Evolutionary conservation across 257 asterid species (phyloP), one percentile per base, ranked within the genome.

Genomic region (Apocynum venetum): DNA sequence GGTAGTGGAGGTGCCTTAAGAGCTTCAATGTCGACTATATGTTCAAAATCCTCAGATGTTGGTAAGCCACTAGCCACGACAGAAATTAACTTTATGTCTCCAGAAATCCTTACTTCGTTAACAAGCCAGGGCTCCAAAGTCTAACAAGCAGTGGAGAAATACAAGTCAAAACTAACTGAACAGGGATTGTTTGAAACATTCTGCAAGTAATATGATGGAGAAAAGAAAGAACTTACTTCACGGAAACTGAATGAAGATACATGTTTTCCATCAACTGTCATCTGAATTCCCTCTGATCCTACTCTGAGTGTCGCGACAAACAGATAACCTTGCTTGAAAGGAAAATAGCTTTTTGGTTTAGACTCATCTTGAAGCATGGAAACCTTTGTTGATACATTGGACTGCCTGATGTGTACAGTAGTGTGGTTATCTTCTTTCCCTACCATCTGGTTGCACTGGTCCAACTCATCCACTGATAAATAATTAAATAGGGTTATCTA

Each of bases 211-310:
- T 36, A 52, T 1, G 57, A 40, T 79, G 73, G 79, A 59, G 68
- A 19, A 36, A 80, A 75, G 80, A 82, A 67, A 61, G 66, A 80
- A 70, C 80, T 89, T 88, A 93, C 99, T 85, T 93, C 97, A 70
- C 97, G 98, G 69, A 90, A 93, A 77, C 96, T 89, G 80, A 96
- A 96, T 55, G 97, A 96, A 25, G 97, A 90, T 81, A 92, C 78
- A 89, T 96, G 97, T 82, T 90, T 96, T 76, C 99, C 99, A 85
- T 96, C 99, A 74, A 96, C 98, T 3, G 96, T 89, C 97, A 92
- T 93, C 84, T 96, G 99, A 79, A 96, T 86, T 83, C 98, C 99
- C 85, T 96, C 99, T 44, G 97, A 85, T 47, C 98, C 96, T 35
- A 96, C 95, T 84, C 98, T 86, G 61, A 96, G 84, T 20, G 99